Evolutionary conservation across 2,329 filamentous ascomycete genomes (phyloP).

Genomic region (Didymella exigua): DNA sequence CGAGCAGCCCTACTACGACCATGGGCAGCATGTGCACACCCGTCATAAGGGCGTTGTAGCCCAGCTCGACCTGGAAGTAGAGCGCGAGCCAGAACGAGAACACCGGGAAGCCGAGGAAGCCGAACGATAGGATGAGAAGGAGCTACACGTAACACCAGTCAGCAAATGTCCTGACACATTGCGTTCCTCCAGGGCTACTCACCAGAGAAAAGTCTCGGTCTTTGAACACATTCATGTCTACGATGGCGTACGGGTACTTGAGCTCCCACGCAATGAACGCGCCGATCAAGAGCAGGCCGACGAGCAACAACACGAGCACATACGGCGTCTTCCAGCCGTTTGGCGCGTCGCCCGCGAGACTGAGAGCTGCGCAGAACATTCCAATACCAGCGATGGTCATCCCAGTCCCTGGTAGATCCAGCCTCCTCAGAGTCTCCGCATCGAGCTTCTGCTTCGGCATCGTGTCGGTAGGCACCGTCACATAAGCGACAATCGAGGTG

Average conservation of each 20-base stretch:
- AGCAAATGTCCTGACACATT: not conserved
- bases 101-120: constrained; percentile 67
- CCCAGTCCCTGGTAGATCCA: constrained; percentile 66
- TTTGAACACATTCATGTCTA: constrained; percentile 63
- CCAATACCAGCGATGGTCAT: constrained; percentile 69
- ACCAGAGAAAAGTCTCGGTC: constrained; percentile 70
- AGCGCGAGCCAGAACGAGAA: constrained; percentile 68
- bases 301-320: constrained; percentile 65
- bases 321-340: constrained; percentile 68
- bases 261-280: constrained; percentile 69
- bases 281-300: constrained; percentile 63
- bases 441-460: constrained; percentile 54
- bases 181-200: constrained; percentile 4
- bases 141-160: constrained; percentile 53
- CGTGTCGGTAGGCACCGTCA: constrained; percentile 65
- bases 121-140: constrained; percentile 62
- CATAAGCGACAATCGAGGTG: constrained; percentile 63
- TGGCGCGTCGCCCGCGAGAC: constrained; percentile 60
- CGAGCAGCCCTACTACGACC: constrained; percentile 65
- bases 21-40: constrained; percentile 70
- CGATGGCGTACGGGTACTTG: constrained; percentile 52
- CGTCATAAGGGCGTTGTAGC: constrained; percentile 61
- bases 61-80: constrained; percentile 65
- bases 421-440: constrained; percentile 58
- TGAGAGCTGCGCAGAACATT: constrained; percentile 66